Conservation (phyloP, 768 basidiomycete species). For the Mycena metata region DNA sequence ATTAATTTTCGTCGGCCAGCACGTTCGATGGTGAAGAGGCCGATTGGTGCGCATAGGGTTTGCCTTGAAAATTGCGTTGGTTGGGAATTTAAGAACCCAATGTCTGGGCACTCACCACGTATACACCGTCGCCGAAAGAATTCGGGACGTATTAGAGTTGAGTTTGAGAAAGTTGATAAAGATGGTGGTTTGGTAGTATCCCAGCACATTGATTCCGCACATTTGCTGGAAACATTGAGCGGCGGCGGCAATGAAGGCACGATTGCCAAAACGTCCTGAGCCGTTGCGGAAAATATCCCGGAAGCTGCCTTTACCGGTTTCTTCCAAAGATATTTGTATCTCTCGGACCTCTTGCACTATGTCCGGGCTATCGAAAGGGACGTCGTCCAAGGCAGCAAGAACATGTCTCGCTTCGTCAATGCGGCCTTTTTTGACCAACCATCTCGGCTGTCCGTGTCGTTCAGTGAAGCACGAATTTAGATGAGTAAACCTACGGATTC, state of each 20-base stretch:
- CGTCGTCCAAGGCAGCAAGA: conserved; percentile 36
- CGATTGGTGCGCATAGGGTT: conserved; percentile 35
- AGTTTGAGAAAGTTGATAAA: conserved; percentile 32
- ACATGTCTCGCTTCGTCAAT: conserved; percentile 39
- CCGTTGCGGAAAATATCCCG: conserved; percentile 39
- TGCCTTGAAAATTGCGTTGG: too few relatives aligned
- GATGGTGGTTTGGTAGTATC: conserved; percentile 37
- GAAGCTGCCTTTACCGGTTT: conserved; percentile 37
- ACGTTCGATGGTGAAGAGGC: conserved; percentile 37
- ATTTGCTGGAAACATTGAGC: conserved; percentile 39
- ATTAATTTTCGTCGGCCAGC: conserved; percentile 36
- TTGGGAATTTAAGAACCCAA: too few relatives aligned
- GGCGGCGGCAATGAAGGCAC: conserved; percentile 35
- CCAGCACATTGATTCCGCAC: conserved; percentile 36
- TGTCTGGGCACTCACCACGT: conserved; percentile 27
- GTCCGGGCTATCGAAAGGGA: conserved; percentile 14
- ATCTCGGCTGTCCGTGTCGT: conserved; percentile 31
- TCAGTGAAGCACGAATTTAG: background rate
- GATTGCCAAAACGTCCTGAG: conserved; percentile 34
- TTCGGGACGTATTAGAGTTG: conserved; percentile 27
- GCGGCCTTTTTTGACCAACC: conserved; percentile 41
- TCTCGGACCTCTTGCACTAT: conserved; percentile 31
- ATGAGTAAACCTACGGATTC: conserved; percentile 30
- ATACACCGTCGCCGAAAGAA: conserved; percentile 34
- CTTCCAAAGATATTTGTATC: conserved; percentile 33